Conservation (phyloP, 352 stramenopile genomes). For the Thalassiosira exigua region DNA sequence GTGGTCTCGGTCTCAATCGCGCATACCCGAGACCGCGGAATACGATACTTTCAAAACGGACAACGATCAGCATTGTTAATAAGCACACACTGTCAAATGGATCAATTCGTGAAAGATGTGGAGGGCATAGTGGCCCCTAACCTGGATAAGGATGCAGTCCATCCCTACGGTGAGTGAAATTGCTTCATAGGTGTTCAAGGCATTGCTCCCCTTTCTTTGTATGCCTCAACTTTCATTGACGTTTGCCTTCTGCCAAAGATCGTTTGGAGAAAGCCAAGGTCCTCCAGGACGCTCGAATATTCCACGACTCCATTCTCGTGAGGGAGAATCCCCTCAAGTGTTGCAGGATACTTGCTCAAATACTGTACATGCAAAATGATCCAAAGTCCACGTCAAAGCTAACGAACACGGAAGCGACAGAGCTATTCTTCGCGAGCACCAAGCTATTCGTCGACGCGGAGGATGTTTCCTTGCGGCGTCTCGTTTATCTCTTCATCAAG, state of each 20-base stretch:
- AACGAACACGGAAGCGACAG: constrained; percentile 93
- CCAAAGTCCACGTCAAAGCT: constrained; percentile 82
- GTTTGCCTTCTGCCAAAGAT: not conserved
- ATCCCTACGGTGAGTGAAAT: not conserved
- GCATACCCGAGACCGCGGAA: too few species aligned
- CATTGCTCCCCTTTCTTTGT: not conserved
- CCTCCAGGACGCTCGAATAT: constrained; percentile 98
- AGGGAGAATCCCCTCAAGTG: constrained; percentile 96
- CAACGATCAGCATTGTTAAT: too few species aligned
- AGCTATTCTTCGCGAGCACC: constrained; percentile 99
- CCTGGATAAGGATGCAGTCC: not conserved
- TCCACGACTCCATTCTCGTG: constrained; percentile 97
- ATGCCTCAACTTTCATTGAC: not conserved
- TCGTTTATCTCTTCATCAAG: constrained; percentile 99
- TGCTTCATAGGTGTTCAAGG: not conserved
- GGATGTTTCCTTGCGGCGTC: constrained; percentile 95
- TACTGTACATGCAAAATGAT: constrained; percentile 97
- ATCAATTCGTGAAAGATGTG: constrained; percentile 32
- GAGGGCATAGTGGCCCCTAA: constrained; percentile 21
- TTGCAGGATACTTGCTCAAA: constrained; percentile 98
- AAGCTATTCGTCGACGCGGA: constrained; percentile 98
- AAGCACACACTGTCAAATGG: too few species aligned
- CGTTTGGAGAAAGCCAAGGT: constrained; percentile 81
- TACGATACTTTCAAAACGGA: too few species aligned
- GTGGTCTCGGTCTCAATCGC: too few species aligned